Percentiles rank a stretch among this genome's conserved stretches.
Evolutionary conservation across 1,284 basidiomycete genomes (phyloP).

Genomic region (Cryptococcus maquisensis): DNA sequence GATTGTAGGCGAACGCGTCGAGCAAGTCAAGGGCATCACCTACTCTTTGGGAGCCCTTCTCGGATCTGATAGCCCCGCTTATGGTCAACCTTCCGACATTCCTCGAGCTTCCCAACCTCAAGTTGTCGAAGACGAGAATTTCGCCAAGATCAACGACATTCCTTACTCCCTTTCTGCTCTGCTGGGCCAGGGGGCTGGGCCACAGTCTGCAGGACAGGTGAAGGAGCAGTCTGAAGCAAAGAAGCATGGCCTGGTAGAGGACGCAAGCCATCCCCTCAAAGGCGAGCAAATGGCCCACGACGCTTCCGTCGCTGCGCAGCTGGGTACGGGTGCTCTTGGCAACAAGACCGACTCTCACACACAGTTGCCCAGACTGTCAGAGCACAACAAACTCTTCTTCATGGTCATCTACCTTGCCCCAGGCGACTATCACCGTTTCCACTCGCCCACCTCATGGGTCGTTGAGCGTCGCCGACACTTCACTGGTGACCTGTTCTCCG

Average conservation of each 20-base stretch:
- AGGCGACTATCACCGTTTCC: conserved; percentile 98
- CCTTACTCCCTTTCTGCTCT: conserved; percentile 87
- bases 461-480: conserved; percentile 95
- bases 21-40: conserved; percentile 97
- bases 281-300: conserved; percentile 58
- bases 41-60: conserved; percentile 92
- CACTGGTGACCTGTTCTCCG: conserved; percentile 93
- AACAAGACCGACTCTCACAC: conserved; percentile 51
- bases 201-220: neutral
- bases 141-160: conserved; percentile 96
- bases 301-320: conserved; percentile 50
- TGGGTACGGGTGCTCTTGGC: conserved; percentile 50
- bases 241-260: conserved; percentile 24
- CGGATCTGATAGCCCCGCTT: conserved; percentile 53
- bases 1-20: conserved; percentile 74
- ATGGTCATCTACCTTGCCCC: conserved; percentile 96
- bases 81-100: conserved; percentile 20
- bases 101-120: conserved; percentile 7
- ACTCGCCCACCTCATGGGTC: conserved; percentile 93
- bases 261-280: conserved; percentile 36
- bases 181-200: conserved; percentile 45
- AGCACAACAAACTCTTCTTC: conserved; percentile 82
- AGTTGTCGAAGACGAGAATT: conserved; percentile 63
- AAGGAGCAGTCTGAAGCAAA: conserved; percentile 7
- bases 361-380: conserved; percentile 49